Evolutionary conservation across 148 eudicot genomes (phyloP), one percentile per base, ranked within the genome.

Genomic region (Oxyria digyna): DNA sequence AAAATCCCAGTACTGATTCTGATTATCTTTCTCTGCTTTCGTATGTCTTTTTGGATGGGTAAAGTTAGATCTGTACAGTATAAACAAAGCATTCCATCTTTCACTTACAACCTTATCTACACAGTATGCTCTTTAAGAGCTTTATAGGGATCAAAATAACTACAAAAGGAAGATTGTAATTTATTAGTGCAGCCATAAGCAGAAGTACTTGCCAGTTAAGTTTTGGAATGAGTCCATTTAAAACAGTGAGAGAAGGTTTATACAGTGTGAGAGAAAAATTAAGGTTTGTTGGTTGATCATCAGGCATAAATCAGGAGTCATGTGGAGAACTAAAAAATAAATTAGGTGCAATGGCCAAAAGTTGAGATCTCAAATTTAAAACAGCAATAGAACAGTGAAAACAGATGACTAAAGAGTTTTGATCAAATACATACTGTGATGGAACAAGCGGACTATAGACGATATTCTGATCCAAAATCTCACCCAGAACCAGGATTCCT

Each of bases 381-480:
- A 24, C 64, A 57, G n/a, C 18, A 59, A 59, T 15, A 59, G 37
- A 59, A 13, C 18, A 59, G 65, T 31, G 37, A 15, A 27, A 14
- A 29, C 35, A 42, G 49, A 35, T 55, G 35, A 43, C 49, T 21
- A 13, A 35, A 35, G n/a, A 35, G 38, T 35, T 35, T 70, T 32
- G 62, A 76, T 69, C 72, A 67, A 73, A 75, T 77, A 83, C 99
- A 69, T 95, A 95, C 99, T 88, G 97, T 74, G 97, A 95, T 43
- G 93, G 97, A 76, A 95, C 86, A 77, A 95, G 94, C 41, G 99
- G 99, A 77, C 85, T 91, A 77, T 95, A 95, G 78, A 95, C 96
- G 75, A 95, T 81, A 69, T 86, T 82, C 55, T 96, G 88, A 69
- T 95, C 87, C 91, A 91, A 84, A 80, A 95, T 91, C 87, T 95